These are phyloP conservation scores for Basidiobolus meristosporus DNA, from an alignment of 371 early-diverging fungal genomes.

Conservation along the genomic window DNA sequence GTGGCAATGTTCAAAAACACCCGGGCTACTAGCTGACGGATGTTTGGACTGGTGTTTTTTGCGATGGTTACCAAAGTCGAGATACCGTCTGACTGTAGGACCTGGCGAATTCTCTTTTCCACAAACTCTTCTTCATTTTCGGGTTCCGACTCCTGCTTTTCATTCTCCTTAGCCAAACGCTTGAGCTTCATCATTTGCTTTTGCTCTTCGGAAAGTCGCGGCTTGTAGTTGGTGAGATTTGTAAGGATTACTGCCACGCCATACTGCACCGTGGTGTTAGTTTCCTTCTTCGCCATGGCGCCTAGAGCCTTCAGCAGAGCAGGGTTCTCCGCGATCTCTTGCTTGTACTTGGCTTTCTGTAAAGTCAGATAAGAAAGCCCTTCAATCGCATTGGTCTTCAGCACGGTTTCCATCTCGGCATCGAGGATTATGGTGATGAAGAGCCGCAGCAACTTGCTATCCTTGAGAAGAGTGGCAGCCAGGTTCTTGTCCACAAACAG, in stretches of 20 bases:
- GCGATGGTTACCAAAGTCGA: slow-evolving; percentile 25
- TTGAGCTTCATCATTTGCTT: slow-evolving; percentile 56
- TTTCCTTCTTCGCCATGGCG: slow-evolving; percentile 19
- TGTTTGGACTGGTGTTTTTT: slow-evolving; percentile 27
- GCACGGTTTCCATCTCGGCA: slow-evolving; percentile 10
- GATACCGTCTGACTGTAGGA: slow-evolving; percentile 35
- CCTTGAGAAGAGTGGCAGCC: slow-evolving; percentile 4
- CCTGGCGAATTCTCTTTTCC: slow-evolving; percentile 21
- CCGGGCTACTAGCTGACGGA: slow-evolving; percentile 41
- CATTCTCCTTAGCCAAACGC: slow-evolving; percentile 31
- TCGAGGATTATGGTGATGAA: slow-evolving; percentile 16
- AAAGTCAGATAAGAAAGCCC: slow-evolving; percentile 54
- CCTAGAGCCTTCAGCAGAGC: slow-evolving; percentile 30
- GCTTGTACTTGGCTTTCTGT: slow-evolving; percentile 30
- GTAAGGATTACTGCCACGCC: slow-evolving; percentile 45
- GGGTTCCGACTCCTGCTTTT: slow-evolving; percentile 13
- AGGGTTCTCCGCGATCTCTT: slow-evolving; percentile 24
- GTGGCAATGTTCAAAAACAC: slow-evolving; percentile 46
- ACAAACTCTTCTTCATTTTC: slow-evolving; percentile 37
- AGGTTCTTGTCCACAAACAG: slow-evolving; percentile 8
- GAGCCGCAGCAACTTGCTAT: slow-evolving; percentile 11
- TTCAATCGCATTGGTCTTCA: slow-evolving; percentile 30
- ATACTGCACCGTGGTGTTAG: slow-evolving; percentile 20
- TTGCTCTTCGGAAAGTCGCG: slow-evolving; percentile 53
- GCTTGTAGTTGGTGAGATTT: slow-evolving; percentile 49